Percentiles rank a stretch among this genome's conserved stretches.
phyloP scores from a whole-genome alignment of 352 stramenopile species.

The Phytophthora meadii region DNA sequence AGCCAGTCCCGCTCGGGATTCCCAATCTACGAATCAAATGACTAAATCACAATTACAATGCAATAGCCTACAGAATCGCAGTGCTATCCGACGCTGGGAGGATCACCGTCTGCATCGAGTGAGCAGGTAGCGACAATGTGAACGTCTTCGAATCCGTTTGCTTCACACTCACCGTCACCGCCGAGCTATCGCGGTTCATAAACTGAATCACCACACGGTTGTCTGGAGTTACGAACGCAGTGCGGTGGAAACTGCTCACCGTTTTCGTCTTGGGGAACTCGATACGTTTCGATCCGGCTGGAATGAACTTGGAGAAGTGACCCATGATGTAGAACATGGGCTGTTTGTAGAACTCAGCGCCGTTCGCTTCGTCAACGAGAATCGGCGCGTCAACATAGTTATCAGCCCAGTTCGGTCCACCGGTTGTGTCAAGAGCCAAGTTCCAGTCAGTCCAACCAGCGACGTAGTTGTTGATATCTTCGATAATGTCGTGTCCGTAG shows the following conservation, averaged over 20 bases:
- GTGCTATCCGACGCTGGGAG: constrained; percentile 20
- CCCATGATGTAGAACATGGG: constrained; percentile 85
- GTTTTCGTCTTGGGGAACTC: constrained; percentile 39
- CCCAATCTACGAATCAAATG: not conserved
- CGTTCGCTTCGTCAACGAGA: constrained; percentile 59
- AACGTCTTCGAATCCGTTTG: constrained; percentile 31
- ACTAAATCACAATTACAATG: not conserved
- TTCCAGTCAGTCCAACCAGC: constrained; percentile 91
- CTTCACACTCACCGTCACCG: constrained; percentile 43
- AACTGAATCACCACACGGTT: constrained; percentile 51
- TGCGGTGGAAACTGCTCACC: constrained; percentile 42
- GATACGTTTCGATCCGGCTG: constrained; percentile 50
- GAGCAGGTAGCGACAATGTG: constrained; percentile 17
- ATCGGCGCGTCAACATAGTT: constrained; percentile 83
- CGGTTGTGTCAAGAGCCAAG: constrained; percentile 68
- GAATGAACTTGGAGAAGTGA: constrained; percentile 78
- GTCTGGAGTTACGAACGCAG: constrained; percentile 50
- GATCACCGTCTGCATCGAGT: constrained; percentile 34
- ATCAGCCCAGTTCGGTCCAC: constrained; percentile 76
- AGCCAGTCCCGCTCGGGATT: constrained; percentile 12
- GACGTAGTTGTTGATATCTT: constrained; percentile 81
- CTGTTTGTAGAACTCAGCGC: constrained; percentile 83
- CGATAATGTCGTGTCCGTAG: constrained; percentile 87
- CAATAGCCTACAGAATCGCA: constrained; percentile 11
- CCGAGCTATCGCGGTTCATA: constrained; percentile 45